phyloP scores from a whole-genome alignment of 1,139 yeast species.

The Lipomyces yarrowii region DNA sequence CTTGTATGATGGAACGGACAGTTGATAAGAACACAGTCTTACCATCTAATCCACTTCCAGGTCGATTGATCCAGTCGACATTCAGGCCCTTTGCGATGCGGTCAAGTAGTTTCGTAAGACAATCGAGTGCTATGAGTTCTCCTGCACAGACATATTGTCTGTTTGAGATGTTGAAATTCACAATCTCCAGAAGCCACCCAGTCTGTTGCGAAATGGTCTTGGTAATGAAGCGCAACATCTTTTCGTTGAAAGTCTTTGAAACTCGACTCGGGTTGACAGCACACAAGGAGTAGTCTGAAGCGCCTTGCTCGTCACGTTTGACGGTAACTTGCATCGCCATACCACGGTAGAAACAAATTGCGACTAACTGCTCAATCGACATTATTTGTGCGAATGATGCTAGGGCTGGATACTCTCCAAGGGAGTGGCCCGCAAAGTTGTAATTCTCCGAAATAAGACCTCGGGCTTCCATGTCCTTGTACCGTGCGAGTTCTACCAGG shows the following conservation, averaged over 20 bases:
- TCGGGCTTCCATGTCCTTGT: constrained; percentile 94
- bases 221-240: constrained; percentile 92
- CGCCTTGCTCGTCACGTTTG: constrained; percentile 90
- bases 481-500: constrained; percentile 98
- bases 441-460: constrained; percentile 93
- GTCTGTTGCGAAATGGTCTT: constrained; percentile 83
- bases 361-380: constrained; percentile 95
- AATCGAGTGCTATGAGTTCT: constrained; percentile 92
- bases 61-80: constrained; percentile 81
- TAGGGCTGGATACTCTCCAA: constrained; percentile 97
- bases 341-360: constrained; percentile 99
- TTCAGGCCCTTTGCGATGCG: constrained; percentile 91
- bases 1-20: constrained; percentile 78
- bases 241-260: constrained; percentile 82
- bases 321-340: constrained; percentile 99
- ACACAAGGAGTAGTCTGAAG: constrained; percentile 99
- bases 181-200: constrained; percentile 94
- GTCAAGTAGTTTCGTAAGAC: constrained; percentile 89
- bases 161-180: constrained; percentile 96
- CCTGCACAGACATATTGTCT: constrained; percentile 99
- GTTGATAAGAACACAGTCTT: constrained; percentile 85
- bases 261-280: constrained; percentile 97
- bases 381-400: constrained; percentile 96
- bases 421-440: constrained; percentile 97
- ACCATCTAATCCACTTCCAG: constrained; percentile 82